Evolutionary conservation across 352 stramenopile genomes (phyloP), one percentile per base, ranked within the genome.

Genomic region (Peronosclerospora sorghi): DNA sequence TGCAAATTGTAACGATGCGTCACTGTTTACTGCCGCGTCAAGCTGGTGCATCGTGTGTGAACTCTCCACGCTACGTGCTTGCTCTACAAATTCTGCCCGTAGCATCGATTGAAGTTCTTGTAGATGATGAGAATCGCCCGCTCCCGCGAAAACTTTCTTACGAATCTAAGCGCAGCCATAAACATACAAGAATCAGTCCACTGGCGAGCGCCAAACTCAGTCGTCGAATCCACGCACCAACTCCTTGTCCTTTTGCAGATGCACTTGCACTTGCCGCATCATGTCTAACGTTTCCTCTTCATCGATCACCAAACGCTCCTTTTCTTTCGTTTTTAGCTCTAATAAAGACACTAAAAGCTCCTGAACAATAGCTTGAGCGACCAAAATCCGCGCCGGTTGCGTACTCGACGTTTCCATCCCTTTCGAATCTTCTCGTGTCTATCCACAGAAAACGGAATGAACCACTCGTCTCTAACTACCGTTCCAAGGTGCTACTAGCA

Each of bases 1-100:
- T 6, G 69, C 73, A 24, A 85, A 85, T 45, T 85, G 73, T n/a
- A 85, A 44, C 14, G 73, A 85, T 0, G 73, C 62, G 15, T 85
- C 73, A 13, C 68, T 71, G 36, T 59, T 59, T 7, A 65, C 51
- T 19, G 61, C 53, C n/a, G 51, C 54, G 24, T 65, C 51, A 0
- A 8, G 4, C 29, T 61, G 53, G 18, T 61, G 48, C 5, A 51
- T 52, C 32, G 58, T 58, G 42, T 68, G 49, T 10, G 58, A 49
- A 48, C 55, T 60, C 26, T 48, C 41, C 8, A 36, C 46, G 19
- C 62, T 45, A 6, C 41, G 37, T 2, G 70, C 51, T 35, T 82
- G 59, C n/a, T 77, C 53, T 17, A 84, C 47, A 21, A 84, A 76
- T 30, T 78, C 69, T 0, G 56, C 58, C 4, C 65, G 51, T 32